phyloP scores from a whole-genome alignment of 306 rosid genomes.

The Benincasa hispida region DNA sequence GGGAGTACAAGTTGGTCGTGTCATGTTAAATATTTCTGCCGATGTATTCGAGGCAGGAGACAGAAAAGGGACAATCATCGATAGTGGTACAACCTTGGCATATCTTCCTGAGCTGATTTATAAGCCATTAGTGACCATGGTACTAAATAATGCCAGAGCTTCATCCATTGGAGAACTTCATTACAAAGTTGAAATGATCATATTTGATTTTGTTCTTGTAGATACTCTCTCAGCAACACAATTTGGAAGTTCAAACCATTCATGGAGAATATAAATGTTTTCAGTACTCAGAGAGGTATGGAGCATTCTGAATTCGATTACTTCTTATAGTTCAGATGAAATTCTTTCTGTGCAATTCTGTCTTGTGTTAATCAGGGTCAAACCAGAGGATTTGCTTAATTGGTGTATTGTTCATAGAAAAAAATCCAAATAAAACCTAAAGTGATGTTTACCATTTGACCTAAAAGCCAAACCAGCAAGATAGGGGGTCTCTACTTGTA shows the following conservation, averaged over 20 bases:
- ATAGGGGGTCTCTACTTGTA: neutral
- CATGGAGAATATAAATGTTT: constrained; percentile 87
- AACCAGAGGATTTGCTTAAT: neutral
- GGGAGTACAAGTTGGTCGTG: constrained; percentile 71
- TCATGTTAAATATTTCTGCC: constrained; percentile 41
- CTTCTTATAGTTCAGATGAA: neutral
- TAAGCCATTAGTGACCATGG: constrained; percentile 64
- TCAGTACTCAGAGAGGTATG: constrained; percentile 74
- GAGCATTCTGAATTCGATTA: constrained; percentile 6
- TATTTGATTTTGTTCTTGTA: constrained; percentile 18
- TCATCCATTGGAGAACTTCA: neutral
- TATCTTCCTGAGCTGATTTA: constrained; percentile 86
- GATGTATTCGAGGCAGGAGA: constrained; percentile 53
- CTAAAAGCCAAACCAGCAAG: neutral
- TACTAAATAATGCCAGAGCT: constrained; percentile 14
- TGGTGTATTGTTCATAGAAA: neutral
- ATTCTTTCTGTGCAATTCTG: neutral
- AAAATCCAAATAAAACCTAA: neutral
- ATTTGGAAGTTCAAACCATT: constrained; percentile 62
- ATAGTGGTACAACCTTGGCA: constrained; percentile 98
- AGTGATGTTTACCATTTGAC: neutral
- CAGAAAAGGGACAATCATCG: constrained; percentile 81
- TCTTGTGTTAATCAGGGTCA: neutral
- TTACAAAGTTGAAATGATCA: neutral
- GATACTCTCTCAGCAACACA: constrained; percentile 67